Conservation (phyloP, 805 yeast genomes). For the Komagataella phaffii region DNA sequence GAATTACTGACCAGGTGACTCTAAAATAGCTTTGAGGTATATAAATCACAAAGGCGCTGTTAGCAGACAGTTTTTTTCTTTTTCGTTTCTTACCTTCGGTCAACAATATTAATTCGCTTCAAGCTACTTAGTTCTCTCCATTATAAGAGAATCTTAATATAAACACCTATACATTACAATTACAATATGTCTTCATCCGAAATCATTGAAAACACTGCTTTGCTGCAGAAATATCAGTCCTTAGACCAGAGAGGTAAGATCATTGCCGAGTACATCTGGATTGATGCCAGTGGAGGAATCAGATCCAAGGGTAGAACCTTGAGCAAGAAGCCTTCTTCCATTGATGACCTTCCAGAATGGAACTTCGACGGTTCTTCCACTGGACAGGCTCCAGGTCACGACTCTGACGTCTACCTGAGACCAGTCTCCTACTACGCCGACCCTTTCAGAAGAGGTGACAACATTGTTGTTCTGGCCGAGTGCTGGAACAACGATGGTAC, state of each 20-base stretch:
- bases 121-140: not conserved
- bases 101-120: not conserved
- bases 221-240: conserved; percentile 70
- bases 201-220: conserved; percentile 56
- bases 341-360: conserved; percentile 96
- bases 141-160: not conserved
- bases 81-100: not conserved
- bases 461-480: conserved; percentile 88
- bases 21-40: not conserved
- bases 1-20: not conserved
- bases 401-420: conserved; percentile 88
- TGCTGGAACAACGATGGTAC: conserved; percentile 99
- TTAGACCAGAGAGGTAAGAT: conserved; percentile 78
- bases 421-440: conserved; percentile 94
- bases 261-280: conserved; percentile 97
- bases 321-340: conserved; percentile 45
- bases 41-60: not conserved
- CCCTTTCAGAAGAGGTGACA: conserved; percentile 97
- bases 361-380: conserved; percentile 99
- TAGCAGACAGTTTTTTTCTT: not conserved
- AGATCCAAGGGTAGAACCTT: conserved; percentile 94
- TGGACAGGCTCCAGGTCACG: conserved; percentile 96
- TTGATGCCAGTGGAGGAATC: conserved; percentile 80
- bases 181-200: conserved; percentile 4
- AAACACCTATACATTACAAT: not conserved